Conservation (phyloP, 208 protist species). For the Leishmania lainsoni region DNA sequence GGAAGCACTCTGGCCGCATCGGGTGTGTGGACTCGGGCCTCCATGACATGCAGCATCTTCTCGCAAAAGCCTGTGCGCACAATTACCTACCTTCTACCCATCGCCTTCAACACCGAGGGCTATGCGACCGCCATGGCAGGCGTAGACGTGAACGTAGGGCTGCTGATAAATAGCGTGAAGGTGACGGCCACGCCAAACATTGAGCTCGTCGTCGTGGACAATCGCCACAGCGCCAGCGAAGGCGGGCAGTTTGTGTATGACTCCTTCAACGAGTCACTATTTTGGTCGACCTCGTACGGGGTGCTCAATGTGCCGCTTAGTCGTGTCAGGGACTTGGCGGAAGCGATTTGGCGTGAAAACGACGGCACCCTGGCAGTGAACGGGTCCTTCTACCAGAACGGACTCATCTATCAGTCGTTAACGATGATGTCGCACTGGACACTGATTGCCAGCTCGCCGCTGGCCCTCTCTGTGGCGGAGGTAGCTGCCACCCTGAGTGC, state of each 20-base stretch:
- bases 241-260: constrained; percentile 52
- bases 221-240: constrained; percentile 22
- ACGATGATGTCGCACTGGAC: constrained; percentile 59
- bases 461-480: constrained; percentile 51
- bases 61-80: constrained; percentile 21
- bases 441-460: constrained; percentile 47
- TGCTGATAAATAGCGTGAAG: constrained; percentile 35
- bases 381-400: constrained; percentile 46
- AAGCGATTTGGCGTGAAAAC: constrained; percentile 31
- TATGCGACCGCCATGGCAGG: constrained; percentile 30
- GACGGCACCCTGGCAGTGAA: constrained; percentile 29
- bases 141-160: constrained; percentile 43
- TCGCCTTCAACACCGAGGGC: constrained; percentile 30
- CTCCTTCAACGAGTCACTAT: constrained; percentile 39
- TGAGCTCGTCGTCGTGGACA: constrained; percentile 51
- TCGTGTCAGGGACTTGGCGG: constrained; percentile 42
- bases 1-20: constrained; percentile 20
- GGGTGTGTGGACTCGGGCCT: constrained; percentile 38
- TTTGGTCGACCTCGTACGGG: constrained; percentile 35
- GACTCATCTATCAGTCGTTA: constrained; percentile 59
- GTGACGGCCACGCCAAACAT: constrained; percentile 35
- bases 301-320: constrained; percentile 26
- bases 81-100: constrained; percentile 42
- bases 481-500: constrained; percentile 36
- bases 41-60: constrained; percentile 21